phyloP scores from a whole-genome alignment of 305 asterid species.

The Solanum chacoense region DNA sequence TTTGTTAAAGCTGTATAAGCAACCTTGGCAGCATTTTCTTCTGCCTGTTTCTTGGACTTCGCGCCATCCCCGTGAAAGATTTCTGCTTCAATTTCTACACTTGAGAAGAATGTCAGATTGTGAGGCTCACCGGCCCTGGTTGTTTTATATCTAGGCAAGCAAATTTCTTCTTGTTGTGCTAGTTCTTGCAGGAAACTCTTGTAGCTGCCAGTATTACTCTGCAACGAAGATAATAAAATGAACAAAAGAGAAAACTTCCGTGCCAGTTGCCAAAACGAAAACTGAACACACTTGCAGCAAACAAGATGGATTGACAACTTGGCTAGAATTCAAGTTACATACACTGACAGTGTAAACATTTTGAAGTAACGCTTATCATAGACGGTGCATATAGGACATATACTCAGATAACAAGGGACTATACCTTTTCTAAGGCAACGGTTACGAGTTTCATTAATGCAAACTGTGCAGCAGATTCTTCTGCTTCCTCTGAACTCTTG shows the following conservation, averaged over 20 bases:
- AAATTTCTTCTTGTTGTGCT: not conserved
- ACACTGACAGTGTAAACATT: not conserved
- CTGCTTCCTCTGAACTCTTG: slow-evolving; percentile 25
- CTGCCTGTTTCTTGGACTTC: slow-evolving; percentile 33
- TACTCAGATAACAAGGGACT: not conserved
- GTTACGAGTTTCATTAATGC: slow-evolving; percentile 25
- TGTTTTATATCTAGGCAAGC: slow-evolving; percentile 1
- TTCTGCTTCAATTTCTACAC: slow-evolving; percentile 31
- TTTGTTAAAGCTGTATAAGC: slow-evolving; percentile 19
- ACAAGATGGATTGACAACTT: not conserved
- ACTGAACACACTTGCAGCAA: not conserved
- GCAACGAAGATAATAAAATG: not conserved
- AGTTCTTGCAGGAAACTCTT: not conserved
- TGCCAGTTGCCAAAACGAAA: not conserved
- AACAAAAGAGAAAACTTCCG: not conserved
- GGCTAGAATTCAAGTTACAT: not conserved
- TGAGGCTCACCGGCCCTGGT: not conserved
- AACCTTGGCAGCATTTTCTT: slow-evolving; percentile 44
- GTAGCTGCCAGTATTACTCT: not conserved
- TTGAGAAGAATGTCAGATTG: not conserved
- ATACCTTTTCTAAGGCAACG: slow-evolving; percentile 28
- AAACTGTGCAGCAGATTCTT: slow-evolving; percentile 33
- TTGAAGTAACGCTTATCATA: not conserved
- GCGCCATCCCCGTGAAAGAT: slow-evolving; percentile 27
- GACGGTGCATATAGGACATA: not conserved